Base-by-base conservation (phyloP, 352 stramenopile species). In the Nothophytophthora sp. region DNA sequence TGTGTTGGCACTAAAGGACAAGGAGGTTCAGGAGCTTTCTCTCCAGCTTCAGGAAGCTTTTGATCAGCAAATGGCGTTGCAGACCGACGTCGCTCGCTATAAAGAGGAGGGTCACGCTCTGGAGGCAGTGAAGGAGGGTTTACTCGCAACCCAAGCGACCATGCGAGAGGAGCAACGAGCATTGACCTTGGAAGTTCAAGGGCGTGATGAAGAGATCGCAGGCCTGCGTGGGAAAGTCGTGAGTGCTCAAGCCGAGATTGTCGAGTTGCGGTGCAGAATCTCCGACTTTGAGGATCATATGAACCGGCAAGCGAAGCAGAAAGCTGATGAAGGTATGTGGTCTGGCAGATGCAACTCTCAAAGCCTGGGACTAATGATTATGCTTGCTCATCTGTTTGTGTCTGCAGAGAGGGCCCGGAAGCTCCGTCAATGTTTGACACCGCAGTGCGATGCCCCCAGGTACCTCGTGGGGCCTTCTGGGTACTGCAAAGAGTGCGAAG, bases 401-500 rank as follows among this genome's bases (percentile, higher is more conserved):
- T 29, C 30, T n/a, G 34, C 24, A 89, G 77, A 89, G 10, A 70
- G 63, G 42, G 71, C 77, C 11, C 55, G 70, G 5, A 67, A 73
- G 6, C 49, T 76, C 3, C 60, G 62, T 1, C 76, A 79, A 29
- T 92, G 81, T n/a, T 56, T 90, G 27, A 89, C 76, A 9, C 65
- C 76, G 24, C 62, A 80, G 9, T 92, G 81, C 25, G 81, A 92
- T 50, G 81, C 81, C 2, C 78, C 81, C 28, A 59, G 50, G 25
- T 89, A 81, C 57, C 59, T 92, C 1, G 61, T 92, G 15, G 69
- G 76, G 6, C 4, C 52, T 4, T 89, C 76, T 0, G 81, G 81
- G 0, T 90, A 81, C 36, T 92, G 81, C 52, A 63, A 76, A 42
- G 70, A 82, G 30, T 89, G 78, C 40, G 69, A 88, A 45, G 75